Base-by-base conservation (phyloP, 306 rosid genomes). In the Trifolium repens region DNA sequence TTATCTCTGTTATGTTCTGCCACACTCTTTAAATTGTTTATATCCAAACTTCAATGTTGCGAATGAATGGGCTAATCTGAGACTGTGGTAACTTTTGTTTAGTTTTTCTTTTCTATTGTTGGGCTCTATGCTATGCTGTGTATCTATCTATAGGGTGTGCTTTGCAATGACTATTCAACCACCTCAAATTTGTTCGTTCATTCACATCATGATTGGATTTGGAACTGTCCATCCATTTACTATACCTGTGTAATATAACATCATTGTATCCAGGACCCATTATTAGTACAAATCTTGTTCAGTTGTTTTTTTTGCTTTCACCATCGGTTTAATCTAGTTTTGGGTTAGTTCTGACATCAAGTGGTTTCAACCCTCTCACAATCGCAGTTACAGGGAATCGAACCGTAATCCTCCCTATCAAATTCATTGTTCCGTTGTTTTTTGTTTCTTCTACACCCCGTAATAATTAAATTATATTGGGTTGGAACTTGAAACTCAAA, bases 21-120 rank as follows among this genome's bases (percentile, higher is more conserved):
- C 62, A 5, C 50, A 24, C 62, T 57, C 8, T 5, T 44, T 40
- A 15, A 57, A 44, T 44, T 12, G 50, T 57, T 6, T 37, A 8
- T 37, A 8, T 57, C 47, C 84, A 67, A 66, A 79, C 78, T 78
- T 78, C 78, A 79, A 78, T 42, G 84, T 71, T 75, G 57, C 55
- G 32, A 78, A 73, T 78, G 86, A 82, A 83, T 79, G 79, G 84
- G 63, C 78, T 67, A 72, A 84, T 79, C 81, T 44, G 16, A 57
- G 14, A 62, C 79, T 72, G 79, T 32, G 4, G 35, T 67, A 72
- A 76, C 57, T 80, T 61, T 58, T 54, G n/a, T 61, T 43, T 75
- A 26, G 44, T 69, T 14, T 24, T 59, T 59, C 4, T 46, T 71
- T 17, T 49, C 30, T 46, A 81, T 71, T 66, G 79, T 82, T 77